phyloP scores from a whole-genome alignment of 257 asterid species.

The Thymus mandschuricus region DNA sequence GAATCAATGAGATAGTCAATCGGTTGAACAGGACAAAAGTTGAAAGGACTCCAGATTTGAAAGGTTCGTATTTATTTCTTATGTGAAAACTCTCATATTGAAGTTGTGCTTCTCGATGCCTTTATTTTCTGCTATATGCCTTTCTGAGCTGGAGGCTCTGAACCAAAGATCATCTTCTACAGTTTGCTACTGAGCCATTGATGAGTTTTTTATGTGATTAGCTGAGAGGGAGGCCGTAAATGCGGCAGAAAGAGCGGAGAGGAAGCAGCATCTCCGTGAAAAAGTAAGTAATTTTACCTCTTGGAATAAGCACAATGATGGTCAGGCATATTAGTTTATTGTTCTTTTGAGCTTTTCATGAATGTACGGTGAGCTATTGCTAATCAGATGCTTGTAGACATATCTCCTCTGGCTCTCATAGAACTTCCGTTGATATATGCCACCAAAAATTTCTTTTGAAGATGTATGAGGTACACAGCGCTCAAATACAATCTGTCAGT shows the following conservation, averaged over 20 bases:
- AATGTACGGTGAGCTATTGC: conserved; percentile 8
- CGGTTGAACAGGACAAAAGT: conserved; percentile 95
- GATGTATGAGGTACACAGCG: background rate
- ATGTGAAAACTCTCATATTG: background rate
- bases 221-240: conserved; percentile 94
- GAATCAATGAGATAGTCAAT: conserved; percentile 86
- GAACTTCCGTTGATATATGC: background rate
- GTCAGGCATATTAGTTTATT: conserved; percentile 8
- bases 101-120: background rate
- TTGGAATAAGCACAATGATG: conserved; percentile 24
- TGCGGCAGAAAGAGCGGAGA: conserved; percentile 89
- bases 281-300: conserved; percentile 57
- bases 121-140: background rate
- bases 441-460: background rate
- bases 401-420: background rate
- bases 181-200: conserved; percentile 21
- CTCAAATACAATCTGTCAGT: no score
- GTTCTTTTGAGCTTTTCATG: background rate
- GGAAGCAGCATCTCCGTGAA: conserved; percentile 84
- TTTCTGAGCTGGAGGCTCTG: background rate
- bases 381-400: background rate
- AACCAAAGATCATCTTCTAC: conserved; percentile 5
- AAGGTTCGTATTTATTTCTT: conserved; percentile 51
- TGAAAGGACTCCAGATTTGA: conserved; percentile 89
- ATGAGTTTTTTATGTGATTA: conserved; percentile 36